Base-by-base conservation (phyloP, 257 asterid genomes). In the Anisodus tanguticus region DNA sequence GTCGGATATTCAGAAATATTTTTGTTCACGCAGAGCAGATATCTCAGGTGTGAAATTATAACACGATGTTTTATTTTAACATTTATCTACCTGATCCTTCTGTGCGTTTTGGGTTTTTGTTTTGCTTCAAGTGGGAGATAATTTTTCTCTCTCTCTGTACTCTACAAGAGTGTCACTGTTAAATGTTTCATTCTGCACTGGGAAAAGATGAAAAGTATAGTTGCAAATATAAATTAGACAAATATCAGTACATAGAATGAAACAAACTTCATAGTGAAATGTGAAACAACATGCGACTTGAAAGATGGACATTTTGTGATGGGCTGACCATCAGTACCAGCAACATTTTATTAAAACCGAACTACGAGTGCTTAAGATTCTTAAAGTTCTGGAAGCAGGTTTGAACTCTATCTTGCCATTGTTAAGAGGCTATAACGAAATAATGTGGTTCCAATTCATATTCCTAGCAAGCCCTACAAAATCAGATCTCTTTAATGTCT, bases 11-110 rank as follows among this genome's bases (percentile, higher is more conserved):
- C 94, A 91, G 90, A 83, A 96, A 94, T 83, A 93, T 96, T 15
- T 94, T 93, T 87, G 91, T 78, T 85, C 97, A 96, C 35, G 97
- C 98, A 8, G 94, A 89, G 63, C 99, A 94, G 90, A 96, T 96
- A 86, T 88, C 95, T 77, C 99, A 94, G 98, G 99, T 96, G 76
- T 59, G 91, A 53, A 69, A 58, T 11, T 78, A 79, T 83, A 5
- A 17, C 19, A 31, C 26, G 64, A 7, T 10, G 47, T 26, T 26
- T 51, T 77, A 13, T 26, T 53, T 77, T 53, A 26, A 22, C 64
- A 53, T 77, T 77, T 51, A 77, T 26, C 49, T 4, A 77, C 26
- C 49, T 77, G 47, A 6, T 13, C 82, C 82, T 77, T 26, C 4
- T 13, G 1, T 74, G 80, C 13, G 17, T 77, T 26, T 76, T 22